Conservation (phyloP, 1,139 yeast genomes). For the Pneumocystis wakefieldiae region DNA sequence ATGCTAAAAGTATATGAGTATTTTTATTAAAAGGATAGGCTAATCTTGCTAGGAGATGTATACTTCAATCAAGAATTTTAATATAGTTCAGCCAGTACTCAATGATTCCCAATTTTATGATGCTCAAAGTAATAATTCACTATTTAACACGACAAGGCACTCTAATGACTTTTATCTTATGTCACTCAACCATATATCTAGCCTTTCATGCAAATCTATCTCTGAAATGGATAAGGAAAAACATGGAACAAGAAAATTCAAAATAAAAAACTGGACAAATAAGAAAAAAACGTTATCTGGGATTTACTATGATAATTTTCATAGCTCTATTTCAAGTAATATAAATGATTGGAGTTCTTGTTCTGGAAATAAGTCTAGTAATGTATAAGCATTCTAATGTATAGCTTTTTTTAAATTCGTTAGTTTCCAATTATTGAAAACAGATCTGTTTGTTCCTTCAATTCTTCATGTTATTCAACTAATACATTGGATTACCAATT, state of each 20-base stretch:
- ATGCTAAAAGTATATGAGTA: not conserved
- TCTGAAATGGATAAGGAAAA: not conserved
- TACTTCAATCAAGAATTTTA: constrained; percentile 7
- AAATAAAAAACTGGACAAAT: not conserved
- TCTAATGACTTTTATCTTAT: not conserved
- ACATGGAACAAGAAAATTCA: not conserved
- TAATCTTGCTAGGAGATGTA: constrained; percentile 8
- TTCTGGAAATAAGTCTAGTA: not conserved
- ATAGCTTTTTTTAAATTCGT: not conserved
- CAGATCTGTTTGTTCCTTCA: not conserved
- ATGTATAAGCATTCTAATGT: not conserved
- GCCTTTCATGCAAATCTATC: not conserved
- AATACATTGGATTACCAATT: constrained; percentile 5
- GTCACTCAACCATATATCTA: not conserved
- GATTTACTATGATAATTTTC: not conserved
- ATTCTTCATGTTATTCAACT: not conserved
- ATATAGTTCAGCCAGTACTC: constrained; percentile 7
- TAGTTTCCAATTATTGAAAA: not conserved
- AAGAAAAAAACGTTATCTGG: not conserved
- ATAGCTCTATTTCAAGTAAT: not conserved
- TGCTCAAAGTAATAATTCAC: not conserved
- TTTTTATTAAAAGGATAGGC: not conserved
- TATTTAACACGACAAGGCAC: not conserved
- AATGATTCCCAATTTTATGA: not conserved
- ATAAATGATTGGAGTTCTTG: not conserved